phyloP scores from a whole-genome alignment of 108 stramenopile genomes.

The Discostella stelligeroides region DNA sequence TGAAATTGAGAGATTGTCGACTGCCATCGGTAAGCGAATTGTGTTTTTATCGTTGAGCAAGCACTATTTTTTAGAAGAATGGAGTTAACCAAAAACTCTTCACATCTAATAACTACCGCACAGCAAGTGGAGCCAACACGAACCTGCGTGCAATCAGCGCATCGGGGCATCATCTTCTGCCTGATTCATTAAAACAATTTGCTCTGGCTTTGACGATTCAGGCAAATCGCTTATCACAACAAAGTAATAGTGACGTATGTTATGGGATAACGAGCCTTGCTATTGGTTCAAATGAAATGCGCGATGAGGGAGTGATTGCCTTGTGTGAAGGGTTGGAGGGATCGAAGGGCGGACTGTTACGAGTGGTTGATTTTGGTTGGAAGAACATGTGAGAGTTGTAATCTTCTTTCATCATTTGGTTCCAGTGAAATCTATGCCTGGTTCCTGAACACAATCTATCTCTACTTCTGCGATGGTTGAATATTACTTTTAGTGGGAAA shows the following conservation, averaged over 20 bases:
- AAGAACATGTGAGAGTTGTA: conserved; percentile 55
- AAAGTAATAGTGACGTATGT: neutral
- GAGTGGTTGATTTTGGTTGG: conserved; percentile 63
- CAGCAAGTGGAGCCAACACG: conserved; percentile 53
- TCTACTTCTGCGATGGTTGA: neutral
- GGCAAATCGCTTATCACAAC: conserved; percentile 3
- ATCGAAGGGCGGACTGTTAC: conserved; percentile 39
- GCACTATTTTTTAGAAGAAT: neutral
- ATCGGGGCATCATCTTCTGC: conserved; percentile 67
- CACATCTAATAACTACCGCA: neutral
- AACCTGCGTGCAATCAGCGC: conserved; percentile 62
- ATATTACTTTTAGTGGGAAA: conserved; percentile 17
- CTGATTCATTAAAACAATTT: conserved; percentile 52
- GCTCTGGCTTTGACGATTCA: conserved; percentile 54
- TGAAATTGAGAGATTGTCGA: conserved; percentile 56
- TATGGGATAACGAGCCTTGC: conserved; percentile 50
- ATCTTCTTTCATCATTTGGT: neutral
- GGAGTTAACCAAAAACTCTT: neutral
- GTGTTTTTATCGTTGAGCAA: too few species aligned
- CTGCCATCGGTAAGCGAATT: conserved; percentile 44
- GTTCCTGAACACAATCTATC: neutral
- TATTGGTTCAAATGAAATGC: conserved; percentile 73
- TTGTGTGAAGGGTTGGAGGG: conserved; percentile 50
- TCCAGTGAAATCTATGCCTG: neutral
- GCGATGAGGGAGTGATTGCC: conserved; percentile 68